Evolutionary conservation across 148 eudicot species (phyloP).

Genomic region (Mesembryanthemum crystallinum): DNA sequence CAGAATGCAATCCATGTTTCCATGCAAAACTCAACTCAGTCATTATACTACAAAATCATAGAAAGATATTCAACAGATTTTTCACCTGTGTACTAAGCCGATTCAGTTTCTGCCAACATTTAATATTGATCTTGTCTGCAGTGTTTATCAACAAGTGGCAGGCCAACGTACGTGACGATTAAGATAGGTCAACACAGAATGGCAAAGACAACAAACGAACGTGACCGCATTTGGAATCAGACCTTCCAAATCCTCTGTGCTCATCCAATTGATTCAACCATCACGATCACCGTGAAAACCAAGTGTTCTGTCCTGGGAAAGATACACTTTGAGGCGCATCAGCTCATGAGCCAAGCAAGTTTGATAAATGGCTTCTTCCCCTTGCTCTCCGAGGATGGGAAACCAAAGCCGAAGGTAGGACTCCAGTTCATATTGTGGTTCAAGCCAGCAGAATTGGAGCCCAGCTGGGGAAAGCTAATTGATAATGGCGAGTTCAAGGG

Average conservation of each 20-base stretch:
- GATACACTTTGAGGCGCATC: slow-evolving; percentile 49
- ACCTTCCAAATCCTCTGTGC: slow-evolving; percentile 85
- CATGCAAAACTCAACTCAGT: neutral
- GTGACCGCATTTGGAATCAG: slow-evolving; percentile 80
- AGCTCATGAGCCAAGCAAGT: slow-evolving; percentile 50
- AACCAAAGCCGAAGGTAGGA: slow-evolving; percentile 40
- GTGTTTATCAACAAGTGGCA: slow-evolving; percentile 56
- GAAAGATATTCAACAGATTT: neutral
- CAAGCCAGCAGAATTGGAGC: slow-evolving; percentile 6
- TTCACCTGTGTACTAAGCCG: neutral
- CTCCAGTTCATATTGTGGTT: slow-evolving; percentile 52
- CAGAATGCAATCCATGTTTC: neutral
- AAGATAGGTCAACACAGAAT: slow-evolving; percentile 61
- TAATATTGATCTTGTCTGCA: slow-evolving; percentile 29
- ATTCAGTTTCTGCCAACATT: neutral
- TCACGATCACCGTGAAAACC: slow-evolving; percentile 69
- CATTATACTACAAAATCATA: neutral
- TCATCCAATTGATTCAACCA: slow-evolving; percentile 53
- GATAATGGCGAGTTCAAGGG: slow-evolving; percentile 52
- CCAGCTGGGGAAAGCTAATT: slow-evolving; percentile 56
- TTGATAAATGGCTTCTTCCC: slow-evolving; percentile 77
- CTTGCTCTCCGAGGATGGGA: slow-evolving; percentile 44
- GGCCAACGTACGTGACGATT: slow-evolving; percentile 65
- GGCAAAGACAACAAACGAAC: slow-evolving; percentile 61
- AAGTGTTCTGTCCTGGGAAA: slow-evolving; percentile 60